Conservation (phyloP, 768 basidiomycete species). For the Cystobasidium onofrii region DNA sequence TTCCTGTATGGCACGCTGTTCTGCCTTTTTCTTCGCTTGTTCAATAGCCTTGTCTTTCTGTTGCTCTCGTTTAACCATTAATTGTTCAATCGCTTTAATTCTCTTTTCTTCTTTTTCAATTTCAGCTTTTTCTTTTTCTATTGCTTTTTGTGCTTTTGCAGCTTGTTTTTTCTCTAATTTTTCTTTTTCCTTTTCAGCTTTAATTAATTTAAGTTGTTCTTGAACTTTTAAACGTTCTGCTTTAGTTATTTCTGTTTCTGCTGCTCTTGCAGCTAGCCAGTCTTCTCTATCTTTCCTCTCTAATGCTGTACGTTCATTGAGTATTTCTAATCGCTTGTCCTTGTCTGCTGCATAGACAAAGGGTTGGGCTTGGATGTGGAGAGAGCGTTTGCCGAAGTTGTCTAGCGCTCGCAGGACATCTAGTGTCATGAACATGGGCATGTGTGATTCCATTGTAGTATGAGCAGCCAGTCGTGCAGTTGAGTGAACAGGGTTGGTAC, state of each 20-base stretch:
- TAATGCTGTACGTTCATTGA: neutral
- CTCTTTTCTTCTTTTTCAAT: conserved; percentile 25
- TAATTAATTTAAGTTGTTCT: conserved; percentile 1
- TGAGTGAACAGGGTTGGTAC: neutral
- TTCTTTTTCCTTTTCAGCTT: neutral
- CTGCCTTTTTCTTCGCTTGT: conserved; percentile 15
- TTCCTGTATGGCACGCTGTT: conserved; percentile 14
- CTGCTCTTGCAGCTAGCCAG: neutral
- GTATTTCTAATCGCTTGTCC: neutral
- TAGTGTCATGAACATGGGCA: neutral
- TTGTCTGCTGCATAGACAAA: neutral
- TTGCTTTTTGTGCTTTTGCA: neutral
- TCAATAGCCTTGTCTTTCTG: conserved; percentile 19
- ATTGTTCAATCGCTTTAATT: neutral
- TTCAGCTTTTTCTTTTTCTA: conserved; percentile 7
- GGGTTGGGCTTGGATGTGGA: conserved; percentile 4
- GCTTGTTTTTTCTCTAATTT: neutral
- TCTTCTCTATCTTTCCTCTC: neutral
- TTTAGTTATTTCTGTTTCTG: neutral
- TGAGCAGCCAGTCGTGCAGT: neutral
- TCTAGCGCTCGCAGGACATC: neutral
- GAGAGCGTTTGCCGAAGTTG: neutral
- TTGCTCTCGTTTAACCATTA: neutral
- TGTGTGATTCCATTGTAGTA: neutral
- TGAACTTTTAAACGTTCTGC: neutral